Conservation (phyloP, 768 basidiomycete species). For the Boletellus sp. region DNA sequence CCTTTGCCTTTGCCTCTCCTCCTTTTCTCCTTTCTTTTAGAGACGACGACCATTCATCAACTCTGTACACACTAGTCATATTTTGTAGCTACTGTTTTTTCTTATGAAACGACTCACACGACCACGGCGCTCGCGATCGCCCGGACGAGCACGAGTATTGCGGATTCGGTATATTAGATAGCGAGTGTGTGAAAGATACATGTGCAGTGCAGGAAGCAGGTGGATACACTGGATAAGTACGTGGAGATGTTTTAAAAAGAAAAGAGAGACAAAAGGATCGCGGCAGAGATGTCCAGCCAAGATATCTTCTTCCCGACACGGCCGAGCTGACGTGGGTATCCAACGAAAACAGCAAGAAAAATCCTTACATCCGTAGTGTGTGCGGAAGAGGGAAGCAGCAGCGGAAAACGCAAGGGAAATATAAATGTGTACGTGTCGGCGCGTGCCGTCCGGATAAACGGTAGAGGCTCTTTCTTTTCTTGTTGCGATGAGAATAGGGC, state of each 20-base stretch:
- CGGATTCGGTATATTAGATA: conserved; percentile 11
- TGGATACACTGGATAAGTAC: conserved; percentile 18
- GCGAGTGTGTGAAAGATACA: conserved; percentile 21
- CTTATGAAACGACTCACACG: background rate
- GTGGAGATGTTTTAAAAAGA: background rate
- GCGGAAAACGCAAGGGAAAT: background rate
- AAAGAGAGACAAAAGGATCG: background rate
- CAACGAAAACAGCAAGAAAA: background rate
- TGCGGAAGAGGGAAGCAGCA: background rate
- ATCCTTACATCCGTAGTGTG: background rate
- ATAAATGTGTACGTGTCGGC: background rate
- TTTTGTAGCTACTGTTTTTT: background rate
- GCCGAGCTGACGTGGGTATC: conserved; percentile 10
- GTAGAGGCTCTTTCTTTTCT: background rate
- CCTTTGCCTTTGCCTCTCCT: too few species aligned
- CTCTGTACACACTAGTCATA: background rate
- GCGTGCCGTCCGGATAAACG: background rate
- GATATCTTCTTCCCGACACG: background rate
- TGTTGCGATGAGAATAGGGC: too few species aligned
- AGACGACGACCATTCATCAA: background rate
- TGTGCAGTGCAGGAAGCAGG: conserved; percentile 8
- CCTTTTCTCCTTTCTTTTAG: background rate
- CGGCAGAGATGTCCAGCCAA: conserved; percentile 1
- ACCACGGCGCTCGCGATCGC: background rate
- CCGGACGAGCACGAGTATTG: too few species aligned